Percentiles rank a stretch among this genome's conserved stretches.
These are phyloP conservation scores for Sarcodon sp. DNA, from an alignment of 768 basidiomycete genomes.

Conservation along the genomic window DNA sequence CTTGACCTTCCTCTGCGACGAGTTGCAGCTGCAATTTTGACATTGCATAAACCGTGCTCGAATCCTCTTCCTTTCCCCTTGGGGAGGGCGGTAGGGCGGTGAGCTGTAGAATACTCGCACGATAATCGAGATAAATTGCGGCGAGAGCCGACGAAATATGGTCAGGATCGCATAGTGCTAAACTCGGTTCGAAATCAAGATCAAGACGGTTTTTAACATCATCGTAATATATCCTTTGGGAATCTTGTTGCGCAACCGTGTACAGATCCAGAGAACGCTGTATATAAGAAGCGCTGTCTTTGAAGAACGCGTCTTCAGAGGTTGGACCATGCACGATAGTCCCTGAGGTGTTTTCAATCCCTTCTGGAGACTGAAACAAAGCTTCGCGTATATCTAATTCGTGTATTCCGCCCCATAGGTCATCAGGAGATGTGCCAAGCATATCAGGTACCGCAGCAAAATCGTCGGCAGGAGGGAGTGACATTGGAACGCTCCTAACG, in stretches of 20 bases:
- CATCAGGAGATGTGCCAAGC: background rate
- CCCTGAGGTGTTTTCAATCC: background rate
- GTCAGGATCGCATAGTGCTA: background rate
- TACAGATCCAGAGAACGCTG: background rate
- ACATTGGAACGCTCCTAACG: background rate
- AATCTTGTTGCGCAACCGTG: background rate
- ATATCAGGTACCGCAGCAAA: background rate
- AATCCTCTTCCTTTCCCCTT: conserved; percentile 18
- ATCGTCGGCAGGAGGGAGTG: background rate
- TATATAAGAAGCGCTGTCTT: no score
- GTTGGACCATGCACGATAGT: background rate
- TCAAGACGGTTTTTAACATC: background rate
- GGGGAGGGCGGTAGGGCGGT: background rate
- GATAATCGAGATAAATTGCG: conserved; percentile 26
- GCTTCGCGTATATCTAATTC: no score
- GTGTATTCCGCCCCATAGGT: background rate
- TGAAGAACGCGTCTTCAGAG: background rate
- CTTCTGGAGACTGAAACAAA: no score
- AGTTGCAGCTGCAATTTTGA: conserved; percentile 53
- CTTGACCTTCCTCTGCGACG: conserved; percentile 40
- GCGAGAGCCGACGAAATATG: conserved; percentile 23
- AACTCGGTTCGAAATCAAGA: no score
- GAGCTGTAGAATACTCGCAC: conserved; percentile 10
- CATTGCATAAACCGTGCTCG: conserved; percentile 31
- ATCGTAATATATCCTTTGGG: background rate